Percentiles rank a stretch among this genome's conserved stretches.
These are phyloP conservation scores for Fibroporia radiculosa DNA, from an alignment of 768 basidiomycete species.

Conservation along the genomic window DNA sequence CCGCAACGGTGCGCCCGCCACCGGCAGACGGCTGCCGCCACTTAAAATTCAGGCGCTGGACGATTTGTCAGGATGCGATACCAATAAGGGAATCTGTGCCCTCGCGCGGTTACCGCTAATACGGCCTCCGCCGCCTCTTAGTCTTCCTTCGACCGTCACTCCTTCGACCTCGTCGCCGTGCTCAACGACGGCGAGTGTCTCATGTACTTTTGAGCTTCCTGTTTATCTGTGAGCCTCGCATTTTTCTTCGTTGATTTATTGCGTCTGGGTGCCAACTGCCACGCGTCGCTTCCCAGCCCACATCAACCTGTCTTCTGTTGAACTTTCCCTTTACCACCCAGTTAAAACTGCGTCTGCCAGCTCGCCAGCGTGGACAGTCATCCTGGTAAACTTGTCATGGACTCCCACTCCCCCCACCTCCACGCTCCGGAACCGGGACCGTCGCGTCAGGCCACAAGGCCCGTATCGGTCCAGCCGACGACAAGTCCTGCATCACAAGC, in stretches of 20 bases:
- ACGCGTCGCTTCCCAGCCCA: slow-evolving; percentile 1
- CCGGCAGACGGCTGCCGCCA: no score
- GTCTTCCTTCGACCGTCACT: neutral
- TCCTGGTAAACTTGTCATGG: neutral
- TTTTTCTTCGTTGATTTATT: neutral
- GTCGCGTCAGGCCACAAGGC: slow-evolving; percentile 39
- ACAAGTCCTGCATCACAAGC: slow-evolving; percentile 27
- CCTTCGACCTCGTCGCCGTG: neutral
- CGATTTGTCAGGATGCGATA: neutral
- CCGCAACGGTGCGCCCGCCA: no score
- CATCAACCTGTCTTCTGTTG: slow-evolving; percentile 2
- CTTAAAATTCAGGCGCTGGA: no score
- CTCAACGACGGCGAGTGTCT: neutral
- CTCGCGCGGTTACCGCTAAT: neutral
- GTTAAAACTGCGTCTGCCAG: neutral
- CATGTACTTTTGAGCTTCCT: neutral
- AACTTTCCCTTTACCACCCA: neutral
- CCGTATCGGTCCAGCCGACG: slow-evolving; percentile 53
- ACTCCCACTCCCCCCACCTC: slow-evolving; percentile 28
- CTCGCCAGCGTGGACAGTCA: neutral
- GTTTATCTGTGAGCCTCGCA: neutral
- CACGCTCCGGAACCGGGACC: slow-evolving; percentile 43
- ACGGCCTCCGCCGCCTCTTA: no score
- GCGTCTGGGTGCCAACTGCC: slow-evolving; percentile 1
- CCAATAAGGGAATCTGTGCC: neutral